phyloP scores from a whole-genome alignment of 345 rosid species.

The Citrus medica region DNA sequence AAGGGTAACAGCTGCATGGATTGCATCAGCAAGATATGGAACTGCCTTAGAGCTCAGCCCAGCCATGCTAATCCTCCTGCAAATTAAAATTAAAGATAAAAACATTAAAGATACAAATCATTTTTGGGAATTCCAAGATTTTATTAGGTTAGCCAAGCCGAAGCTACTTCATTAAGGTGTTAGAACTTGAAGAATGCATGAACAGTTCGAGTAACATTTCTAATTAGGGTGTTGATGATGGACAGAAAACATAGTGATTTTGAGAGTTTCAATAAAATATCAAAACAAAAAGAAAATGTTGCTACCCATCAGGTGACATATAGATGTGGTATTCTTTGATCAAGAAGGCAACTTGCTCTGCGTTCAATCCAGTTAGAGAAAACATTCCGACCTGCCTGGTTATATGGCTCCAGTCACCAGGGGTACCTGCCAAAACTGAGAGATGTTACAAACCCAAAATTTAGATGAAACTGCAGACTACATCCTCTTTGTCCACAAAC shows the following conservation, averaged over 20 bases:
- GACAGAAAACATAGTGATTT: not conserved
- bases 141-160: not conserved
- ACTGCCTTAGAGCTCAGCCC: constrained; percentile 38
- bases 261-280: not conserved
- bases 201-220: not conserved
- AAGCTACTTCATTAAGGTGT: not conserved
- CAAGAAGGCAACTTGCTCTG: constrained; percentile 43
- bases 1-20: constrained; percentile 38
- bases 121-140: not conserved
- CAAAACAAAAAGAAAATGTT: not conserved
- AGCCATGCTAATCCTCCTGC: constrained; percentile 63
- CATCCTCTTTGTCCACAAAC: not conserved
- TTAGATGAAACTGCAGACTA: not conserved
- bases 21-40: constrained; percentile 47
- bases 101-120: not conserved
- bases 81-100: not conserved
- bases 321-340: constrained; percentile 52
- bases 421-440: constrained; percentile 37
- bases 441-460: not conserved
- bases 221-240: not conserved
- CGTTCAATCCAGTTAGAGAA: constrained; percentile 43
- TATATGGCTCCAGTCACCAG: constrained; percentile 62
- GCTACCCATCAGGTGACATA: constrained; percentile 57
- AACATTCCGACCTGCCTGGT: constrained; percentile 50
- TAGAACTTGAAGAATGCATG: not conserved